A percentile compares a stretch with the other conserved stretches of the same genome.
Evolutionary conservation across 78 protist species (phyloP).

Genomic region (Cyanophora paradoxa): DNA sequence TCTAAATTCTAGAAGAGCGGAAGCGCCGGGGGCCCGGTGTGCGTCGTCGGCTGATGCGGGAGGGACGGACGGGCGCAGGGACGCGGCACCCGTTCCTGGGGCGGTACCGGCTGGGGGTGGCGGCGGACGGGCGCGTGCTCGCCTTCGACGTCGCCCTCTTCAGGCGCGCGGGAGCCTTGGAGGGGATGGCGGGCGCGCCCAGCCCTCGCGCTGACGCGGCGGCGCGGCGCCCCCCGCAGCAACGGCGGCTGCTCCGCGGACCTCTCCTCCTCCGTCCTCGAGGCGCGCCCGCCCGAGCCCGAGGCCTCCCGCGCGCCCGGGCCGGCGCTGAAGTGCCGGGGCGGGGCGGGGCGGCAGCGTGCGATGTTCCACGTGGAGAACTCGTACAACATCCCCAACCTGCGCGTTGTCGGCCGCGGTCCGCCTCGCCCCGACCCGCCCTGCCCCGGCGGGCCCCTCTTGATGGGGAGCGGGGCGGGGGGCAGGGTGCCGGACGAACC

Average conservation of each 20-base stretch:
- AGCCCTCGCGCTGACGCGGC: slow-evolving; percentile 25
- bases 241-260: slow-evolving; percentile 83
- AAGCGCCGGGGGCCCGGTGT: too few species aligned
- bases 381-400: slow-evolving; percentile 71
- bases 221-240: slow-evolving; percentile 25
- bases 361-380: slow-evolving; percentile 76
- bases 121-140: neutral
- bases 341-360: slow-evolving; percentile 52
- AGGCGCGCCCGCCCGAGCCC: neutral
- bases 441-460: too few species aligned
- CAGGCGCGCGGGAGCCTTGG: too few species aligned
- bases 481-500: slow-evolving; percentile 74
- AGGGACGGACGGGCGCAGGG: too few species aligned
- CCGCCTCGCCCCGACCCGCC: too few species aligned
- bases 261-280: slow-evolving; percentile 69
- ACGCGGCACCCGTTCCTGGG: slow-evolving; percentile 78
- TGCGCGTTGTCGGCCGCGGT: slow-evolving; percentile 51
- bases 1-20: too few species aligned
- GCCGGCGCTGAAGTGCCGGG: neutral
- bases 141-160: too few species aligned
- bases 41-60: too few species aligned
- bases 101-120: slow-evolving; percentile 23
- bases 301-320: neutral
- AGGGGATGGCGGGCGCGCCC: neutral
- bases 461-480: too few species aligned